These are phyloP conservation scores for Nicotiana attenuata DNA, from an alignment of 257 asterid species.

Conservation along the genomic window DNA sequence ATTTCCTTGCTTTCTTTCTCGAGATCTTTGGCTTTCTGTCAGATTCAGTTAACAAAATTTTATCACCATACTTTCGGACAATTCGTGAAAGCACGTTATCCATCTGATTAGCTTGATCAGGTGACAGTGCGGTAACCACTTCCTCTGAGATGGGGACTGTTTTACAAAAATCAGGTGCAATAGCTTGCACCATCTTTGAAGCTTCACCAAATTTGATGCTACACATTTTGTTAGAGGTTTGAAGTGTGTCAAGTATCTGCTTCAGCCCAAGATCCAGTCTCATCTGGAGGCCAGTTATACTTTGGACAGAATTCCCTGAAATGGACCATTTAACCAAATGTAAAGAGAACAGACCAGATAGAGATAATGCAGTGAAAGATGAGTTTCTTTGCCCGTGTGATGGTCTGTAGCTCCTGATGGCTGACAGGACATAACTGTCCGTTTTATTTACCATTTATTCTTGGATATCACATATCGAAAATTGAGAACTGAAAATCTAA, in stretches of 20 bases:
- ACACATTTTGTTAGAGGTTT: constrained; percentile 41
- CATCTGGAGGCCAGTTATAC: constrained; percentile 21
- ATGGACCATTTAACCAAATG: constrained; percentile 12
- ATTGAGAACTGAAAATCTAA: not conserved
- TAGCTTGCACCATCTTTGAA: constrained; percentile 39
- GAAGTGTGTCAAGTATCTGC: constrained; percentile 40
- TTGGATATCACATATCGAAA: not conserved
- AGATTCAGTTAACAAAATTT: constrained; percentile 56
- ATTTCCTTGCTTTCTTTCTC: constrained; percentile 51
- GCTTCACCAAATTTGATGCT: constrained; percentile 51
- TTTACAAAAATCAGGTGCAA: constrained; percentile 32
- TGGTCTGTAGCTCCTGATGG: not conserved
- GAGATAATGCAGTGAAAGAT: not conserved
- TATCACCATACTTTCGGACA: constrained; percentile 62
- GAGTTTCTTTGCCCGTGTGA: not conserved
- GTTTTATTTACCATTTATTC: not conserved
- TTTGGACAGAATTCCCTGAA: constrained; percentile 46
- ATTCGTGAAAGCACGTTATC: constrained; percentile 42
- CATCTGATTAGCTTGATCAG: constrained; percentile 23
- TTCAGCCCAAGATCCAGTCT: constrained; percentile 54
- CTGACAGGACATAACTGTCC: not conserved
- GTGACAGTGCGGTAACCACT: constrained; percentile 25
- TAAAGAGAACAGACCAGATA: not conserved
- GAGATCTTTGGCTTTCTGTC: constrained; percentile 65
- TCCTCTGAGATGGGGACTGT: constrained; percentile 25